Base-by-base conservation (phyloP, 2,329 filamentous ascomycete species). In the Lasiodiplodia citricola region DNA sequence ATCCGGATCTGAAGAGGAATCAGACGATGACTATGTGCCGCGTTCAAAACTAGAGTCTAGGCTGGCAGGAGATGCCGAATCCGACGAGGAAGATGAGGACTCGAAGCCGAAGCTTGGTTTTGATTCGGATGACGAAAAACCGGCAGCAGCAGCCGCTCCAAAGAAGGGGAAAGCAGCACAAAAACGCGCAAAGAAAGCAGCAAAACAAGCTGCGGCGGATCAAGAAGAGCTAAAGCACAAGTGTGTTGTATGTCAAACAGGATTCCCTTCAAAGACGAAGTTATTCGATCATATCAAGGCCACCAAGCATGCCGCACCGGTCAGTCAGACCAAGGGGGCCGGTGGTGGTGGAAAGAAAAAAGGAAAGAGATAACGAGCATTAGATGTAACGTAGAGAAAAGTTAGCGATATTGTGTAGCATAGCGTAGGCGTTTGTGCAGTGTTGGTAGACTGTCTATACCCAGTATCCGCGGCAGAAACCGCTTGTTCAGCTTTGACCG, bases 211-310 rank as follows among this genome's bases (percentile, higher is more conserved):
- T 4, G 75, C 75, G 2, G 71, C 72, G 4, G 74, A 77, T 6
- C 63, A 76, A 25, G 60, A 71, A 4, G 77, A 77, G 2, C 25
- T 71, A 72, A 82, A 88, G 37, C 87, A 92, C 66, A 90, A 90
- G 74, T 98, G 96, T 76, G 87, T 91, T 2, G 87, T 89, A 4
- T 98, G 96, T 79, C 87, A 89, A 72, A 93, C 92, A 72, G 86
- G 82, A 0, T 99, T 98, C 81, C 88, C 87, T 0, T 93, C 91
- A 1, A 90, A 89, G 72, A 91, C 87, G 6, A 89, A 88, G 72
- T 80, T 96, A 21, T 95, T 95, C 77, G 83, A 87, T 65, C 93
- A 96, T 78, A 85, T 96, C 69, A 87, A 88, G 70, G 86, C 89
- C 11, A 80, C 87, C 21, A 82, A 82, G 11, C 92, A 96, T 80